Evolutionary conservation across 2,329 filamentous ascomycete species (phyloP).

Genomic region (Clathrospora elynae): DNA sequence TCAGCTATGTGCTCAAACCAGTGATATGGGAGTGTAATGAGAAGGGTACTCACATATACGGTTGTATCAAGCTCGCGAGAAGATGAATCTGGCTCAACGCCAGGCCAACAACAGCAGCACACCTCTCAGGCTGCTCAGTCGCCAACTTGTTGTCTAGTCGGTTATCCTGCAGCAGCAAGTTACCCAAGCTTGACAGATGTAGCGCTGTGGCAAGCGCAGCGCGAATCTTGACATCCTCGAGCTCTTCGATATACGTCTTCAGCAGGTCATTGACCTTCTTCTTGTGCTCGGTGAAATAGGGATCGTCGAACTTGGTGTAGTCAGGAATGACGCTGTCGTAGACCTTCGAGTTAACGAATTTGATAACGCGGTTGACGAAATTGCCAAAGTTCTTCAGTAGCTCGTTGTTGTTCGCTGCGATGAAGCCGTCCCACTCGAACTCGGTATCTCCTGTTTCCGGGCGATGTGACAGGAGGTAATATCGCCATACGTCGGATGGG

Average conservation of each 20-base stretch:
- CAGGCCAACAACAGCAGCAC: constrained; percentile 71
- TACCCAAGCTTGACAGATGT: constrained; percentile 67
- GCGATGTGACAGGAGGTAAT: constrained; percentile 83
- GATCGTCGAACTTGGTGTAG: constrained; percentile 60
- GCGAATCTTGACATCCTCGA: constrained; percentile 74
- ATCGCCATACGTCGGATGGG: constrained; percentile 86
- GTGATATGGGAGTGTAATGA: not conserved
- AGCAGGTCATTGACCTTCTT: constrained; percentile 69
- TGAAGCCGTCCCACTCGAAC: constrained; percentile 87
- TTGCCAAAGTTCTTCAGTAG: constrained; percentile 75
- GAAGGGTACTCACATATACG: constrained; percentile 67
- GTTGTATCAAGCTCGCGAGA: constrained; percentile 75
- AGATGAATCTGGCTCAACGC: constrained; percentile 84
- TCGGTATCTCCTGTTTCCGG: constrained; percentile 87
- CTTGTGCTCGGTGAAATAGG: constrained; percentile 53
- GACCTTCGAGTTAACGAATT: constrained; percentile 72
- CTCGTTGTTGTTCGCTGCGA: constrained; percentile 85
- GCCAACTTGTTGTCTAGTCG: constrained; percentile 66
- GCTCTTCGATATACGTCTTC: constrained; percentile 68
- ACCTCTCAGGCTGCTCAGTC: constrained; percentile 62
- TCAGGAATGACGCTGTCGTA: constrained; percentile 73
- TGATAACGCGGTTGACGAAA: constrained; percentile 64
- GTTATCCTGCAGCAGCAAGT: constrained; percentile 63
- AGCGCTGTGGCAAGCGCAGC: constrained; percentile 68
- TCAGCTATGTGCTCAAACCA: constrained; percentile 11